Evolutionary conservation across 371 early-diverging fungal species (phyloP), one percentile per base, ranked within the genome.

Genomic region (Actinomucor elegans): DNA sequence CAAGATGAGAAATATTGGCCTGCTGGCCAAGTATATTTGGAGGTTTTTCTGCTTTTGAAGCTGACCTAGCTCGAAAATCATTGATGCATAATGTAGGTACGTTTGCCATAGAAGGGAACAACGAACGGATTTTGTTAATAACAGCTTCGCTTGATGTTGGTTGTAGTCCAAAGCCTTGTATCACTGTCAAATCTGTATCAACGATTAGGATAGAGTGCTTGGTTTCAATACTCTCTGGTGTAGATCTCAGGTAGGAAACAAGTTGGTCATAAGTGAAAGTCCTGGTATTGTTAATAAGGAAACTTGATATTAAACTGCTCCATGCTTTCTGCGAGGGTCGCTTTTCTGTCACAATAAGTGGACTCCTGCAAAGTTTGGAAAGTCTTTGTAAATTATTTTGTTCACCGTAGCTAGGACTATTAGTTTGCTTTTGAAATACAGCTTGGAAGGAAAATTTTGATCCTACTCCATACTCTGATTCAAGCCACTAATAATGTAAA

Each of bases 391-490:
- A 32, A 0, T 47, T 29, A 23, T 64, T 46, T 20, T 64, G 56
- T 4, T 69, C 57, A 14, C 59, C 60, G 50, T 53, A 69, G 0
- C 58, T 69, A 9, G n/a, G 28, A 8, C 51, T 48, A 7, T 55
- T 48, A 10, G 41, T 8, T 33, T 64, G 69, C 20, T 37, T 54
- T 36, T 64, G 45, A 7, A 67, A 28, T 17, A 52, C 40, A 6
- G 70, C 61, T 21, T 69, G 60, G 14, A 77, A 78, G 9, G 59
- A 65, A 36, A 80, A 80, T 1, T 67, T 63, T 1, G 80, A 77
- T 37, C 80, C 80, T 31, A 43, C 43, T 6, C 57, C 59, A 3
- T 48, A 52, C 17, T 71, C 67, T 17, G 78, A 77, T 43, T 77
- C 69, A 5, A 80, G 75, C 71, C 73, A 72, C 58, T 69, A 27